These are phyloP conservation scores for Coemansia sp. DNA, from an alignment of 192 early-diverging fungal species.

Conservation along the genomic window DNA sequence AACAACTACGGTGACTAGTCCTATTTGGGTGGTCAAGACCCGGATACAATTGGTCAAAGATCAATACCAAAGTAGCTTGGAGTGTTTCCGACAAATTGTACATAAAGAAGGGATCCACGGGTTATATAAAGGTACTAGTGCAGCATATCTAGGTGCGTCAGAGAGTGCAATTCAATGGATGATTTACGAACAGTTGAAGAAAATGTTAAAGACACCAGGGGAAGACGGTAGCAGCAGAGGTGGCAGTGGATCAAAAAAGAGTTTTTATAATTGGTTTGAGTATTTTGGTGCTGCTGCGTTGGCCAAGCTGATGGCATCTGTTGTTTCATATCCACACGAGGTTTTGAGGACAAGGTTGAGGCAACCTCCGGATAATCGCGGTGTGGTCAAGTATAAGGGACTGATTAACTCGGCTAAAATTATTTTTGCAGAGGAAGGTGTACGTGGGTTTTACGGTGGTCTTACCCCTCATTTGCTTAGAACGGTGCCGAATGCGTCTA, in stretches of 20 bases:
- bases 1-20: constrained; percentile 84
- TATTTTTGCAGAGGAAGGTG: constrained; percentile 78
- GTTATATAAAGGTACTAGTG: constrained; percentile 88
- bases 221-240: not conserved
- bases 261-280: constrained; percentile 72
- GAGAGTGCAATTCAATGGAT: constrained; percentile 96
- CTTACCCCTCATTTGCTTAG: constrained; percentile 92
- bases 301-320: constrained; percentile 86
- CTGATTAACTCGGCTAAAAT: constrained; percentile 58
- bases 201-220: constrained; percentile 24
- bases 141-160: constrained; percentile 82
- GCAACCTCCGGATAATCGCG: constrained; percentile 71
- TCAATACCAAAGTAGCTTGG: constrained; percentile 74
- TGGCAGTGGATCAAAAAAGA: constrained; percentile 27
- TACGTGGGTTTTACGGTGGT: constrained; percentile 89
- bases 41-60: constrained; percentile 83
- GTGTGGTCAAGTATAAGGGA: constrained; percentile 74
- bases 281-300: constrained; percentile 79
- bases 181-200: constrained; percentile 92
- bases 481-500: constrained; percentile 94
- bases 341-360: constrained; percentile 88
- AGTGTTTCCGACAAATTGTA: constrained; percentile 70
- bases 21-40: constrained; percentile 98
- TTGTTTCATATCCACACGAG: constrained; percentile 94
- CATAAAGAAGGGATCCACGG: constrained; percentile 79